Percentiles rank a stretch among this genome's conserved stretches.
Evolutionary conservation across 192 early-diverging fungal species (phyloP).

Genomic region (Podila epigama): DNA sequence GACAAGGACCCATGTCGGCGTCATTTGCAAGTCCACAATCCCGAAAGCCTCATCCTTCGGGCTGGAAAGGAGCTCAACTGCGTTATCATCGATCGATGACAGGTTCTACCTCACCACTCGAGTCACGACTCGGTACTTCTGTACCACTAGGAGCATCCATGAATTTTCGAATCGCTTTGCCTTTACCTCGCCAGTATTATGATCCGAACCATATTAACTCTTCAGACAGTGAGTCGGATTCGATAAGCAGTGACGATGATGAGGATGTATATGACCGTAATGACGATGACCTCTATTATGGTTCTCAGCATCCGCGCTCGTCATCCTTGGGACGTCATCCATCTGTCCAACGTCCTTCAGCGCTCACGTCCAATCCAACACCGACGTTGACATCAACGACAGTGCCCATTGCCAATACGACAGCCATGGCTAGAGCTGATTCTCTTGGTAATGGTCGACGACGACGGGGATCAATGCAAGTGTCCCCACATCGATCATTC

Average conservation of each 20-base stretch:
- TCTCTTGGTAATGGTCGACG: background rate
- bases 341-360: too few relatives aligned
- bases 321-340: background rate
- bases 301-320: background rate
- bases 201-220: conserved; percentile 18
- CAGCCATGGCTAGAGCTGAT: too few relatives aligned
- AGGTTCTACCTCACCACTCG: conserved; percentile 10
- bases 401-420: too few relatives aligned
- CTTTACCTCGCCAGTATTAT: conserved; percentile 33
- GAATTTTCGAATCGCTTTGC: conserved; percentile 39
- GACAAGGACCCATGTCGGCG: conserved; percentile 17
- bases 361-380: too few relatives aligned
- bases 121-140: conserved; percentile 26
- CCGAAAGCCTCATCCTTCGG: background rate
- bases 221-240: conserved; percentile 42
- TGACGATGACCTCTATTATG: conserved; percentile 32
- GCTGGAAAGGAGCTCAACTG: background rate
- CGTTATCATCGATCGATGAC: background rate
- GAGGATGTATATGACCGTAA: conserved; percentile 30
- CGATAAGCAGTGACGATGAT: conserved; percentile 42
- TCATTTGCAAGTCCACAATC: background rate
- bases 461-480: background rate
- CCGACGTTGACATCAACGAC: too few relatives aligned
- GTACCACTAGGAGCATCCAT: conserved; percentile 30
- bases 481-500: background rate